phyloP scores from a whole-genome alignment of 1,284 basidiomycete genomes.

The Malassezia slooffiae region DNA sequence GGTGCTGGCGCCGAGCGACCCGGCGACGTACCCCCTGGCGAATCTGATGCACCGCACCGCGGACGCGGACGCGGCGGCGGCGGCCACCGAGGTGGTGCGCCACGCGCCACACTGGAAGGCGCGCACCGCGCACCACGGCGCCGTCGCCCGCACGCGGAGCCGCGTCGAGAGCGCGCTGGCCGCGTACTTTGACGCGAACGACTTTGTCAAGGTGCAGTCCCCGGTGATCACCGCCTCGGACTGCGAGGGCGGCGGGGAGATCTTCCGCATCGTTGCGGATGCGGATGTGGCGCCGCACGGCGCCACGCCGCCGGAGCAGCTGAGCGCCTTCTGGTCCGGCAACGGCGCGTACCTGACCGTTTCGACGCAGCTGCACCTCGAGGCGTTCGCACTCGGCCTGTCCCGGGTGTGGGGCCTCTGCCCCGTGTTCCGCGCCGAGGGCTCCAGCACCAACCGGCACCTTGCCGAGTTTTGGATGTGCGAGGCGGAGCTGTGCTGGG shows the following conservation, averaged over 20 bases:
- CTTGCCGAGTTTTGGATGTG: constrained; percentile 98
- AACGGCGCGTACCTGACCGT: constrained; percentile 76
- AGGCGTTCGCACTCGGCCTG: constrained; percentile 63
- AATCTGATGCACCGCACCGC: constrained; percentile 5
- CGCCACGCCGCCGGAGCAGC: background rate
- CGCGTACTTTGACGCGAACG: constrained; percentile 49
- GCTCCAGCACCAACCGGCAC: constrained; percentile 76
- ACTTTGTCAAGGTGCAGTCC: constrained; percentile 68
- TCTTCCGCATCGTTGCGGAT: constrained; percentile 61
- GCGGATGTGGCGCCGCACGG: constrained; percentile 15
- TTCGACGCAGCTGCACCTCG: constrained; percentile 87
- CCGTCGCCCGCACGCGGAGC: constrained; percentile 10
- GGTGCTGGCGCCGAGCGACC: constrained; percentile 22
- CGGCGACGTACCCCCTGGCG: constrained; percentile 14
- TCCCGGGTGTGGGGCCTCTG: constrained; percentile 78
- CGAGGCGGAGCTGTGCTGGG: constrained; percentile 57
- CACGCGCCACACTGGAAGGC: constrained; percentile 12
- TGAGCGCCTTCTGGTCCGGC: constrained; percentile 26
- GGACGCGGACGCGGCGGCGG: background rate
- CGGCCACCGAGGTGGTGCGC: constrained; percentile 16
- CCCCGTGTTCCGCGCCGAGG: constrained; percentile 86
- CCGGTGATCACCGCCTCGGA: constrained; percentile 83
- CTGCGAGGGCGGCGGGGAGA: constrained; percentile 94
- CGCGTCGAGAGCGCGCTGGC: constrained; percentile 12
- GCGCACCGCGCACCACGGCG: constrained; percentile 10